Evolutionary conservation across 2,329 filamentous ascomycete genomes (phyloP).

Genomic region (Rutstroemia sydowiana): DNA sequence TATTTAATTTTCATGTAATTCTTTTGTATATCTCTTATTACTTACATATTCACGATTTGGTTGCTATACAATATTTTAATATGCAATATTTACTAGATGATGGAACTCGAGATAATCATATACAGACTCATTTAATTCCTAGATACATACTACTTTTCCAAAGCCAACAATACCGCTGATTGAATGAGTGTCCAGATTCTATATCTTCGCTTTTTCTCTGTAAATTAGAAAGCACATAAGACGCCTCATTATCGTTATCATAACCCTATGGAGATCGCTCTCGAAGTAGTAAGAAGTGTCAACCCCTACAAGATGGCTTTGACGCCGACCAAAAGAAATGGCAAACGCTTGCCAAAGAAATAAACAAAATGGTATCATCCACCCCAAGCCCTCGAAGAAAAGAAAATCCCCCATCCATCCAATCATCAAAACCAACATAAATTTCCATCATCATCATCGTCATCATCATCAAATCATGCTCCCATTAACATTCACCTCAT

Average conservation of each 20-base stretch:
- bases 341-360: background rate
- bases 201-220: background rate
- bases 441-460: background rate
- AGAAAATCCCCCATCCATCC: background rate
- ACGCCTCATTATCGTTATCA: background rate
- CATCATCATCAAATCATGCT: slow-evolving; percentile 52
- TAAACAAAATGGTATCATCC: background rate
- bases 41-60: too few species aligned
- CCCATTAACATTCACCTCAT: slow-evolving; percentile 75
- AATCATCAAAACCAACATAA: background rate
- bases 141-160: background rate
- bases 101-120: background rate
- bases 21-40: too few species aligned
- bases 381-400: background rate
- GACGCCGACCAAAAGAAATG: background rate
- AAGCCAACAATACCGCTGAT: background rate
- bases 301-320: background rate
- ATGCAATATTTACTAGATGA: background rate
- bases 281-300: background rate
- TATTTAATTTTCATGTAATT: too few species aligned
- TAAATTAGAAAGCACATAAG: background rate
- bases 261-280: background rate
- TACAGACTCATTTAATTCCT: background rate
- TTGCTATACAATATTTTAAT: too few species aligned
- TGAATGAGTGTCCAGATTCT: background rate